Base-by-base conservation (phyloP, 1,139 yeast species). In the Taphrina communis region DNA sequence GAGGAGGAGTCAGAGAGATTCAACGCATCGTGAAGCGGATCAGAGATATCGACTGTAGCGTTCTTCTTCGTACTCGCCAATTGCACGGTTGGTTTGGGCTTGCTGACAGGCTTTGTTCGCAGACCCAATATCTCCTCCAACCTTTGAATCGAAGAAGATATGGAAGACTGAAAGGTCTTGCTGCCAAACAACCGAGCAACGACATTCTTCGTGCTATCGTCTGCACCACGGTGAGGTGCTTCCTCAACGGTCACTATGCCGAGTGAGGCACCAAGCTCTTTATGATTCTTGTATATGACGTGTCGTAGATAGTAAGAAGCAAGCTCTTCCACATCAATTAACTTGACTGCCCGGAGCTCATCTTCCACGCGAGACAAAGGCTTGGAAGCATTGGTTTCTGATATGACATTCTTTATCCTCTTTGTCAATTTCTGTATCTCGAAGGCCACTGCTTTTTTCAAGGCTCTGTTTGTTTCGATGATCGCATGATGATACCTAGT, bases 121-220 rank as follows among this genome's bases (percentile, higher is more conserved):
- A 62, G 35, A 4, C 61, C 67, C 8, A 58, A 44, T 14, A 57
- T 85, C 67, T 85, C 77, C 73, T 82, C 84, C 76, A 89, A 84
- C 61, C 88, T 83, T 79, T 84, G 80, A 66, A 86, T 89, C 61
- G 86, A 81, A 25, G 82, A 84, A 7, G 78, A 80, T 36, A 86
- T 75, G 17, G 78, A 79, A 73, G 85, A 86, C 17, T 52, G 53
- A 14, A 87, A 78, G 7, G 80, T 79, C 69, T 85, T 84, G 69
- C 82, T 81, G 74, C 89, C 89, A 84, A 88, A 85, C 19, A 88
- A 71, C 69, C 82, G 83, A 3, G 91, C 87, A 25, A 86, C 80
- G 71, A 84, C 73, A 55, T 72, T 72, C 55, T 70, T 70, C 14
- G 52, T 46, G 5, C 38, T 19, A 21, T 68, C 70, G 12, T 39